Conservation (phyloP, 2,329 filamentous ascomycete species). For the Myriangium duriaei region DNA sequence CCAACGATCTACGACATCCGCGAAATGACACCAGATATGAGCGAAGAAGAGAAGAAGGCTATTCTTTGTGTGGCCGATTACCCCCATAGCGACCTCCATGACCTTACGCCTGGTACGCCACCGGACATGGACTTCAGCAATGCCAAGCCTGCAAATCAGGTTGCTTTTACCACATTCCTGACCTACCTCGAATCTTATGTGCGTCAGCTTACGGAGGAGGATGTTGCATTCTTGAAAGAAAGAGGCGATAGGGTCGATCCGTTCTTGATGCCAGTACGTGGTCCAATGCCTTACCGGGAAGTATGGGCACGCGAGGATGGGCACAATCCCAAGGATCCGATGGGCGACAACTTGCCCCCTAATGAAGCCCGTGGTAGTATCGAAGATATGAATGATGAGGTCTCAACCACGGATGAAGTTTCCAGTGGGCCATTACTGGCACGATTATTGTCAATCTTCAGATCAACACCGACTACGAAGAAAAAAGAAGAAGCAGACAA, state of each 20-base stretch:
- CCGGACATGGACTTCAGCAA: conserved; percentile 94
- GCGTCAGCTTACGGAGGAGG: conserved; percentile 78
- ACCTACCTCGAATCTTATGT: conserved; percentile 88
- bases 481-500: conserved; percentile 46
- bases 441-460: conserved; percentile 66
- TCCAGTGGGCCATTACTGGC: conserved; percentile 79
- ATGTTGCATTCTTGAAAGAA: conserved; percentile 84
- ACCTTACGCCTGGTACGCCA: conserved; percentile 76
- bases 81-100: conserved; percentile 64
- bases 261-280: conserved; percentile 75
- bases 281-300: conserved; percentile 75
- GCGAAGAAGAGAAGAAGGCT: conserved; percentile 70
- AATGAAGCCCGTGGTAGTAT: conserved; percentile 79
- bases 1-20: conserved; percentile 91
- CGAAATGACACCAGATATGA: conserved; percentile 59
- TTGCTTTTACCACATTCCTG: conserved; percentile 87
- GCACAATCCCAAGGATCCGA: conserved; percentile 57
- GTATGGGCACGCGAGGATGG: conserved; percentile 93
- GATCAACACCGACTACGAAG: conserved; percentile 55
- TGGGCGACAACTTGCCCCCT: conserved; percentile 50
- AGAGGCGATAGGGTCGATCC: conserved; percentile 67
- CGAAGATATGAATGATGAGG: conserved; percentile 73
- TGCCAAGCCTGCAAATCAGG: conserved; percentile 85
- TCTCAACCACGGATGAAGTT: conserved; percentile 78
- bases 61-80: conserved; percentile 82